phyloP scores from a whole-genome alignment of 2,329 filamentous ascomycete species.

The Colletotrichum graminicola region DNA sequence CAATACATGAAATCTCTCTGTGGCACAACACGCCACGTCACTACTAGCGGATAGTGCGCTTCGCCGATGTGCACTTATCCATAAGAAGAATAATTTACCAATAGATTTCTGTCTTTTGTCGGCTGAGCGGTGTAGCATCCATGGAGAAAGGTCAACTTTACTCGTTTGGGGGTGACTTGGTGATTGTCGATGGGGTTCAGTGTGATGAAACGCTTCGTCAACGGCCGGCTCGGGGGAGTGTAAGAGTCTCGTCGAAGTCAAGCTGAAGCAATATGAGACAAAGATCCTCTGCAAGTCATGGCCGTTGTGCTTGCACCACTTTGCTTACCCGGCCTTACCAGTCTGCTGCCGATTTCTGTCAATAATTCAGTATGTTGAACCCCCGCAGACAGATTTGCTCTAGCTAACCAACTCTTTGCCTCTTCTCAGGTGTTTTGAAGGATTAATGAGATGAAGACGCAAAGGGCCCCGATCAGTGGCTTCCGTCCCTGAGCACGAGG shows the following conservation, averaged over 20 bases:
- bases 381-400: slow-evolving; percentile 18
- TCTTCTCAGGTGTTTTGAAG: slow-evolving; percentile 17
- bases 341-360: slow-evolving; percentile 9
- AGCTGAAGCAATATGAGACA: slow-evolving; percentile 5
- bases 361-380: neutral
- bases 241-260: slow-evolving; percentile 4
- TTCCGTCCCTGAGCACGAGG: neutral
- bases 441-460: slow-evolving; percentile 6
- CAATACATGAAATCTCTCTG: slow-evolving; percentile 35
- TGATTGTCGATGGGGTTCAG: neutral
- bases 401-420: neutral
- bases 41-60: slow-evolving; percentile 8
- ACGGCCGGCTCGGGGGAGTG: slow-evolving; percentile 4
- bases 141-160: neutral
- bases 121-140: neutral
- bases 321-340: slow-evolving; percentile 15
- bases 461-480: neutral
- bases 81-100: neutral
- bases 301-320: neutral
- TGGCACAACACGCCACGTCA: slow-evolving; percentile 32
- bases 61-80: slow-evolving; percentile 14
- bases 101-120: neutral
- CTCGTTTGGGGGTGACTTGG: neutral
- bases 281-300: slow-evolving; percentile 1
- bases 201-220: neutral